A percentile compares a stretch with the other conserved stretches of the same genome.
Conservation (phyloP, 306 rosid genomes). For the Carpinus viminea region DNA sequence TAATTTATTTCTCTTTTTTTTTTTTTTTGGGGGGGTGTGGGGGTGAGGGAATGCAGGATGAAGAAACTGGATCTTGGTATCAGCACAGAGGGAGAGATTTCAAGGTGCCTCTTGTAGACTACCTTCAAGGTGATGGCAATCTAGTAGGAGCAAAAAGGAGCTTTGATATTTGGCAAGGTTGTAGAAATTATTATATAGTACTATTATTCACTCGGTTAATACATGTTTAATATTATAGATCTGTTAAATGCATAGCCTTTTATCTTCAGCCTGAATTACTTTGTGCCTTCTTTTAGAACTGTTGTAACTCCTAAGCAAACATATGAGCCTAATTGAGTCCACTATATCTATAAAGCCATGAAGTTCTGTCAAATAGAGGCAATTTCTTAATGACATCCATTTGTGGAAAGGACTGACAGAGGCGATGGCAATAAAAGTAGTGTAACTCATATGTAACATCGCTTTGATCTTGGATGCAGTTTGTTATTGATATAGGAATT, state of each 20-base stretch:
- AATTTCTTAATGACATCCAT: neutral
- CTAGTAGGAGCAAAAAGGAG: conserved; percentile 52
- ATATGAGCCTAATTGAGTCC: conserved; percentile 3
- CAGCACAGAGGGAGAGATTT: conserved; percentile 92
- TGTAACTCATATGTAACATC: neutral
- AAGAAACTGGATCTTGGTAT: conserved; percentile 86
- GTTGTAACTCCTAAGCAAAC: neutral
- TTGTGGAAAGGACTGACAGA: neutral
- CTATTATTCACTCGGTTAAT: conserved; percentile 26
- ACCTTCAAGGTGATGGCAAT: conserved; percentile 53
- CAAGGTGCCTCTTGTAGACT: conserved; percentile 70
- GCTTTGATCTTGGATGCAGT: neutral
- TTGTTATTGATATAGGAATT: neutral
- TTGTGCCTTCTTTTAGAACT: neutral
- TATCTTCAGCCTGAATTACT: neutral
- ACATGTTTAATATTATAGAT: conserved; percentile 13
- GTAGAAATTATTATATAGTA: conserved; percentile 18
- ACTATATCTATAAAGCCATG: neutral
- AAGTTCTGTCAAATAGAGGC: neutral
- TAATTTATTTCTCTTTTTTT: neutral
- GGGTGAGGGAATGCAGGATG: conserved; percentile 62
- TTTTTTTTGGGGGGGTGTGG: neutral
- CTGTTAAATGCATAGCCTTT: conserved; percentile 1
- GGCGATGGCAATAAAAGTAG: neutral
- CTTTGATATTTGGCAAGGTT: conserved; percentile 60